These are phyloP conservation scores for Colletotrichum phormii DNA, from an alignment of 2,329 filamentous ascomycete species.

Conservation along the genomic window DNA sequence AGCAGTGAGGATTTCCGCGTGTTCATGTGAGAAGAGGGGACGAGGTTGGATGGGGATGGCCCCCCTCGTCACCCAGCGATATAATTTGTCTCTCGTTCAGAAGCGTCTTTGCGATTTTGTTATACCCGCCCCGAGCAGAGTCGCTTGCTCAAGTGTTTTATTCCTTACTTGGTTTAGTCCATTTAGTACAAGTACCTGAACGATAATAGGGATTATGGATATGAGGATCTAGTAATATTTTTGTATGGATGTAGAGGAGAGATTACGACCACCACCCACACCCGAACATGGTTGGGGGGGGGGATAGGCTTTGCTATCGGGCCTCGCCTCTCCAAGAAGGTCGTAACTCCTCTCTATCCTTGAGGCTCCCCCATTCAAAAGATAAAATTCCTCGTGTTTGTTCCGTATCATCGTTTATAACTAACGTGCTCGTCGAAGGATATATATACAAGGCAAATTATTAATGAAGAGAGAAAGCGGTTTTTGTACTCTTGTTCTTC, in stretches of 20 bases:
- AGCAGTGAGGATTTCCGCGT: constrained; percentile 35
- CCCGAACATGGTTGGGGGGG: too few species aligned
- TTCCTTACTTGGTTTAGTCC: constrained; percentile 1
- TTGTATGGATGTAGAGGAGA: neutral
- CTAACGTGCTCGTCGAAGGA: too few species aligned
- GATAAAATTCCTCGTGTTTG: too few species aligned
- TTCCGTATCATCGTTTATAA: too few species aligned
- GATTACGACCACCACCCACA: neutral
- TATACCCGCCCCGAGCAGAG: constrained; percentile 28
- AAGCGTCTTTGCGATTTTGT: constrained; percentile 34
- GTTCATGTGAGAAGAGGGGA: constrained; percentile 29
- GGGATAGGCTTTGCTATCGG: too few species aligned
- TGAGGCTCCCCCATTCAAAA: too few species aligned
- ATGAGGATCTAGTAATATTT: neutral
- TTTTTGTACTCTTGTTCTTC: too few species aligned
- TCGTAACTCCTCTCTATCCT: too few species aligned
- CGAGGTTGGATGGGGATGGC: neutral
- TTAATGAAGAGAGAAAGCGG: too few species aligned
- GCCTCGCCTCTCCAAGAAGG: too few species aligned
- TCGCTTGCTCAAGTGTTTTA: neutral
- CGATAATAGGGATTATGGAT: neutral
- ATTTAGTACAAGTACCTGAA: neutral
- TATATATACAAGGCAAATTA: too few species aligned
- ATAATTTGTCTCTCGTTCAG: constrained; percentile 7
- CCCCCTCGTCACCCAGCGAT: neutral